A percentile compares a stretch with the other conserved stretches of the same genome.
Conservation (phyloP, 1,284 basidiomycete species). For the Ceratobasidium theobromae region DNA sequence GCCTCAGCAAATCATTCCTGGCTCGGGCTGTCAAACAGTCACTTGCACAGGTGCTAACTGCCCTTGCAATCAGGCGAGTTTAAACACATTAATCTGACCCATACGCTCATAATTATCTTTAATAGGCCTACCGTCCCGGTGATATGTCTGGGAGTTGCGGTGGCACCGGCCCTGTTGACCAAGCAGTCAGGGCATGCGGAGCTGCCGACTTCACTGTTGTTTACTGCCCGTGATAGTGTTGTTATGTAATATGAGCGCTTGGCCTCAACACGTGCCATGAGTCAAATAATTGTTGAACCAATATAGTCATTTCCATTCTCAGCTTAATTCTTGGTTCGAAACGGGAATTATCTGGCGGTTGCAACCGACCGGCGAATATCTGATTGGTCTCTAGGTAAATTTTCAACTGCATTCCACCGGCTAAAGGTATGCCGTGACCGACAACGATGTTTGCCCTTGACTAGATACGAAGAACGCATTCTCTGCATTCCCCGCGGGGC, state of each 20-base stretch:
- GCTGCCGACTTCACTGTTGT: no score
- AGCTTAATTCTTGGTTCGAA: no score
- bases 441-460: not conserved
- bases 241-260: no score
- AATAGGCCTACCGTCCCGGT: no score
- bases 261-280: slow-evolving; percentile 2
- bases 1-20: not conserved
- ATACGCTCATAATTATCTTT: no score
- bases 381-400: not conserved
- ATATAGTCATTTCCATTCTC: not conserved
- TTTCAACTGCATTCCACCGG: slow-evolving; percentile 15
- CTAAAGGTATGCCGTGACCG: not conserved
- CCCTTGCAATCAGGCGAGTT: not conserved
- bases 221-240: not conserved
- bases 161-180: no score
- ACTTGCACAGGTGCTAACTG: not conserved
- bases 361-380: not conserved
- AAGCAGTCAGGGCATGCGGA: no score
- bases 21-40: not conserved
- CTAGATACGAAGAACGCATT: not conserved
- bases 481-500: not conserved
- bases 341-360: not conserved
- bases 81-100: no score
- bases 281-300: slow-evolving; percentile 3
- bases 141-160: no score